Evolutionary conservation across 352 stramenopile species (phyloP), one percentile per base, ranked within the genome.

Genomic region (Pythium scleroteichum): DNA sequence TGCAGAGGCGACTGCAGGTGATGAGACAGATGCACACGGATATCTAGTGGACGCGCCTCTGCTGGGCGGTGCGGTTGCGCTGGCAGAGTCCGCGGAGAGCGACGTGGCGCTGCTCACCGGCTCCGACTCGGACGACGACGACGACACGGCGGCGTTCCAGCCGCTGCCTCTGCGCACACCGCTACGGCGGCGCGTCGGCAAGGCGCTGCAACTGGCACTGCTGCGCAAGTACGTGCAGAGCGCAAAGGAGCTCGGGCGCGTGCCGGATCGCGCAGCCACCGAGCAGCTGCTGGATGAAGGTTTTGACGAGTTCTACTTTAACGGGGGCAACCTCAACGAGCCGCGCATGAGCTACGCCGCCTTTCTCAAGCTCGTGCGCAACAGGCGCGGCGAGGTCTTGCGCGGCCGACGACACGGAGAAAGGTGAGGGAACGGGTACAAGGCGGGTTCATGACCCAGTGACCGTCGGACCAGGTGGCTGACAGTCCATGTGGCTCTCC

Each of bases 231-330:
- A 88, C 53, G 76, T 90, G 38, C 53, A 78, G 26, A 78, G 72
- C 29, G 78, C 73, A n/a, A 87, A 80, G 51, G 65, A 86, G 33
- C 64, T 82, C 12, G 61, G 62, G 20, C 64, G 69, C 4, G 45
- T 87, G 23, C 81, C 81, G 23, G 75, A 80, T 44, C 68, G 76
- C 3, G 24, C 62, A 16, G 76, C 65, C 26, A 90, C 81, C 9
- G 78, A 88, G 62, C 78, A 85, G 33, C 40, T 90, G 35, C 68
- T 88, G n/a, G 71, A 83, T 39, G 72, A 87, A 20, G 81, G 68
- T 4, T 87, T 88, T 56, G 78, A 86, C 60, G 78, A 87, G 70
- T 90, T 86, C 51, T 86, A 84, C 52, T 79, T 85, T 48, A 72
- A 83, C 41, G 78, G 78, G 40, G 81, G 81, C 19, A 81, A 72